These are phyloP conservation scores for Talaromyces proteolyticus DNA, from an alignment of 495 filamentous ascomycete genomes.

Conservation along the genomic window DNA sequence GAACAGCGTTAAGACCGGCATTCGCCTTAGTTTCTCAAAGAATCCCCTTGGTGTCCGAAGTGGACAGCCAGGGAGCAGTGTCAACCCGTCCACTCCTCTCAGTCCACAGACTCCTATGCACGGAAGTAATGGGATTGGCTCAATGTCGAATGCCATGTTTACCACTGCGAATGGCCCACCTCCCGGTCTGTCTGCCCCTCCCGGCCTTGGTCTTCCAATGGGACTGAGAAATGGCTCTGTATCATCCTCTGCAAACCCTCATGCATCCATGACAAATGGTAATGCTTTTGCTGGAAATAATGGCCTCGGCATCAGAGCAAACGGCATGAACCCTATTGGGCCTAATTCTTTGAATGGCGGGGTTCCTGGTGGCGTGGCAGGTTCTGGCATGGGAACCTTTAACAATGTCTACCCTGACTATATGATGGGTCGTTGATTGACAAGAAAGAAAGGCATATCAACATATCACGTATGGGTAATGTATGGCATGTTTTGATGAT, in stretches of 20 bases:
- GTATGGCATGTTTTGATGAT: conserved; percentile 44
- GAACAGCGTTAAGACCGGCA: conserved; percentile 93
- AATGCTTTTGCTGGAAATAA: conserved; percentile 35
- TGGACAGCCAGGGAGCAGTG: conserved; percentile 52
- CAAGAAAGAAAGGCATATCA: conserved; percentile 1
- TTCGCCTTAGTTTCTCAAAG: conserved; percentile 97
- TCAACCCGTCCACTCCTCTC: conserved; percentile 43
- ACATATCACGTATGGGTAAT: conserved; percentile 19
- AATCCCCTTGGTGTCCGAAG: conserved; percentile 92
- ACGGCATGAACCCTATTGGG: conserved; percentile 36
- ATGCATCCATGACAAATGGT: conserved; percentile 28
- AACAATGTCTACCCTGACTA: conserved; percentile 49
- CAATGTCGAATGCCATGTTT: conserved; percentile 56
- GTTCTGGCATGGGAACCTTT: conserved; percentile 35
- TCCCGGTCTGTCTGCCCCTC: conserved; percentile 64
- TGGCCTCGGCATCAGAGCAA: conserved; percentile 38
- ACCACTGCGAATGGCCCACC: conserved; percentile 70
- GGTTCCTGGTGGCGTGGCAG: conserved; percentile 29
- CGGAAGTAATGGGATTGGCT: conserved; percentile 45
- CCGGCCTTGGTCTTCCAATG: conserved; percentile 49
- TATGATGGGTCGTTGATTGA: conserved; percentile 52
- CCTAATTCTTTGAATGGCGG: conserved; percentile 29
- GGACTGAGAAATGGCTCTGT: conserved; percentile 29
- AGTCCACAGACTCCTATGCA: conserved; percentile 41
- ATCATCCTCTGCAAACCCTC: conserved; percentile 25